Percentiles rank a stretch among this genome's conserved stretches.
Evolutionary conservation across 495 filamentous ascomycete genomes (phyloP).

Genomic region (Neurospora sp.): DNA sequence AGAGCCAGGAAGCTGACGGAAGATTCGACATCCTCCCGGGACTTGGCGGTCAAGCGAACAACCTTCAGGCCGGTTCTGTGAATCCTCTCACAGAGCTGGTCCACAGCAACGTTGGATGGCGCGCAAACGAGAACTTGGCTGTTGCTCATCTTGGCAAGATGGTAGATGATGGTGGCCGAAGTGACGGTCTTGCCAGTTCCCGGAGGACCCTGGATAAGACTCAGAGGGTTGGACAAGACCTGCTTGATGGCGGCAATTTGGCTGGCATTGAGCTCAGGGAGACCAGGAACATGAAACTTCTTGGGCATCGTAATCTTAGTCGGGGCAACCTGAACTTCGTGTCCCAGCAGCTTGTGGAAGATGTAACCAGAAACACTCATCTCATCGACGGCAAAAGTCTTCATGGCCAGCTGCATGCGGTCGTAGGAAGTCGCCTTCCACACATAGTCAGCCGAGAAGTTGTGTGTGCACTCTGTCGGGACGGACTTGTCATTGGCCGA

Average conservation of each 20-base stretch:
- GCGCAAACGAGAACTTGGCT: slow-evolving; percentile 95
- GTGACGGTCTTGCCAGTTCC: slow-evolving; percentile 98
- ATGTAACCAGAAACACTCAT: slow-evolving; percentile 99
- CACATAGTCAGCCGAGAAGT: slow-evolving; percentile 97
- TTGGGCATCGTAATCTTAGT: slow-evolving; percentile 96
- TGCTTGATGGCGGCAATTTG: slow-evolving; percentile 97
- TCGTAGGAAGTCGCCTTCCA: slow-evolving; percentile 99
- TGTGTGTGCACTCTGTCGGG: slow-evolving; percentile 94
- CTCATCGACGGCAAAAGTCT: slow-evolving; percentile 96
- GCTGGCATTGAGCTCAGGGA: slow-evolving; percentile 91
- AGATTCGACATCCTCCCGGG: slow-evolving; percentile 95
- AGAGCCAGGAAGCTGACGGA: slow-evolving; percentile 89
- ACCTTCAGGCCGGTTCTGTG: slow-evolving; percentile 91
- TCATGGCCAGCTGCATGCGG: slow-evolving; percentile 98
- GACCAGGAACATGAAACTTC: slow-evolving; percentile 90
- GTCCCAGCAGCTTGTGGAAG: slow-evolving; percentile 92
- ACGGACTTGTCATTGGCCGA: slow-evolving; percentile 77
- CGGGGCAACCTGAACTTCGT: slow-evolving; percentile 89
- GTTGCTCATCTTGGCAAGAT: slow-evolving; percentile 88
- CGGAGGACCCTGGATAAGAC: slow-evolving; percentile 92
- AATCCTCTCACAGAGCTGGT: slow-evolving; percentile 96
- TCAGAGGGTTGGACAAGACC: slow-evolving; percentile 84
- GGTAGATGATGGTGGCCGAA: slow-evolving; percentile 98
- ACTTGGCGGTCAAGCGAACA: slow-evolving; percentile 97
- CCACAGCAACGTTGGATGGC: slow-evolving; percentile 96